These are phyloP conservation scores for Lasiodiplodia citricola DNA, from an alignment of 2,329 filamentous ascomycete species.

Conservation along the genomic window DNA sequence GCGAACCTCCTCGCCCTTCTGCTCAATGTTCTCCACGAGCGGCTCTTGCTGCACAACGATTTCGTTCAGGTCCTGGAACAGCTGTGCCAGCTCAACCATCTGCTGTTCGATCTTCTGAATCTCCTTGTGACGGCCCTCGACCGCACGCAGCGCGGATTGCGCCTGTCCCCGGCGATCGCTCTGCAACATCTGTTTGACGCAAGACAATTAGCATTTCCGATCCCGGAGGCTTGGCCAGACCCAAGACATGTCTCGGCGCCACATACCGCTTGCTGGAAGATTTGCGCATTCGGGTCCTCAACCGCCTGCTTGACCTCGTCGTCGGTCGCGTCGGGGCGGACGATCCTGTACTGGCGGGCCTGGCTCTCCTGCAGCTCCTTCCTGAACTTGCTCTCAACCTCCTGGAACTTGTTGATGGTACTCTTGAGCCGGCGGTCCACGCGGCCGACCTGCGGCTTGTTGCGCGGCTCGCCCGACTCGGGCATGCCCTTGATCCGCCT, in stretches of 20 bases:
- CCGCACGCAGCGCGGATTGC: slow-evolving; percentile 76
- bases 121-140: slow-evolving; percentile 81
- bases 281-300: slow-evolving; percentile 74
- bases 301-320: slow-evolving; percentile 79
- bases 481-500: slow-evolving; percentile 82
- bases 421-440: slow-evolving; percentile 80
- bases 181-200: slow-evolving; percentile 66
- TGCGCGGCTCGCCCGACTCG: slow-evolving; percentile 73
- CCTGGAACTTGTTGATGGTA: slow-evolving; percentile 82
- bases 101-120: slow-evolving; percentile 92
- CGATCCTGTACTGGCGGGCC: slow-evolving; percentile 88
- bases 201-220: slow-evolving; percentile 15
- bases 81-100: slow-evolving; percentile 82
- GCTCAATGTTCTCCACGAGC: slow-evolving; percentile 79
- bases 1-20: slow-evolving; percentile 83
- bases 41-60: slow-evolving; percentile 86
- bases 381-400: slow-evolving; percentile 78
- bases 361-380: slow-evolving; percentile 83
- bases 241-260: slow-evolving; percentile 7
- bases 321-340: slow-evolving; percentile 79
- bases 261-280: slow-evolving; percentile 79
- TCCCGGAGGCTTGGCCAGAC: background rate
- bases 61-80: slow-evolving; percentile 89
- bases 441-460: slow-evolving; percentile 79
- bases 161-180: slow-evolving; percentile 82